Evolutionary conservation across 495 filamentous ascomycete species (phyloP).

Genomic region (Daldinia bambusicola): DNA sequence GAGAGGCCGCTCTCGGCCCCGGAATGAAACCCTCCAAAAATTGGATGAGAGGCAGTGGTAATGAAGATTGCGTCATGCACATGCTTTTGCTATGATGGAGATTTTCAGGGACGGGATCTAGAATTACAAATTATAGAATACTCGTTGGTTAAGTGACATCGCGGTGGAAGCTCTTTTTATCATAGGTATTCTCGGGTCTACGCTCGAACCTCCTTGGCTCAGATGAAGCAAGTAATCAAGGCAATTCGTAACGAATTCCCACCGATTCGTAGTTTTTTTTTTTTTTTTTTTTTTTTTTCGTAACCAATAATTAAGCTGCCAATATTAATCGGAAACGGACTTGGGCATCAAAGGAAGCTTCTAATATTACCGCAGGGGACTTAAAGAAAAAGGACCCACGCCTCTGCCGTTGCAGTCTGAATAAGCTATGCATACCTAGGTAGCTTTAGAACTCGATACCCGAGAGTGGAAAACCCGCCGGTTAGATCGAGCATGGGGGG

Average conservation of each 20-base stretch:
- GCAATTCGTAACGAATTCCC: slow-evolving; percentile 1
- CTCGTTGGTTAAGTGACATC: slow-evolving; percentile 13
- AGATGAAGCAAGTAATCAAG: background rate
- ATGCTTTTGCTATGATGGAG: slow-evolving; percentile 26
- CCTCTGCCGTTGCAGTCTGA: slow-evolving; percentile 45
- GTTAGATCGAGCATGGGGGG: slow-evolving; percentile 45
- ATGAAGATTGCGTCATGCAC: slow-evolving; percentile 37
- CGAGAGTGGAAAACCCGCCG: slow-evolving; percentile 46
- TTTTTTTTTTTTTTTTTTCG: slow-evolving; percentile 2
- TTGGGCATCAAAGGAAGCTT: slow-evolving; percentile 32
- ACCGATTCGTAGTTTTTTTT: slow-evolving; percentile 2
- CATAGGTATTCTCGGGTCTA: slow-evolving; percentile 4
- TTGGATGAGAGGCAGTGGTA: slow-evolving; percentile 29
- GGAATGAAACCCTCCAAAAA: slow-evolving; percentile 38
- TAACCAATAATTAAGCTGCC: slow-evolving; percentile 15
- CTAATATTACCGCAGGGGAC: slow-evolving; percentile 35
- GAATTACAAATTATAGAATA: slow-evolving; percentile 41
- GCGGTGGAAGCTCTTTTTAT: background rate
- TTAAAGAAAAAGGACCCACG: slow-evolving; percentile 27
- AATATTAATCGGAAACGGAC: slow-evolving; percentile 20
- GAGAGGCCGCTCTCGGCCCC: slow-evolving; percentile 38
- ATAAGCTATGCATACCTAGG: slow-evolving; percentile 48
- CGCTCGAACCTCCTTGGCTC: slow-evolving; percentile 18
- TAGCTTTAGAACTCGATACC: slow-evolving; percentile 44
- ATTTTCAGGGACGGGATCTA: slow-evolving; percentile 21